phyloP scores from a whole-genome alignment of 495 filamentous ascomycete genomes.

The Penicillium odoratum region DNA sequence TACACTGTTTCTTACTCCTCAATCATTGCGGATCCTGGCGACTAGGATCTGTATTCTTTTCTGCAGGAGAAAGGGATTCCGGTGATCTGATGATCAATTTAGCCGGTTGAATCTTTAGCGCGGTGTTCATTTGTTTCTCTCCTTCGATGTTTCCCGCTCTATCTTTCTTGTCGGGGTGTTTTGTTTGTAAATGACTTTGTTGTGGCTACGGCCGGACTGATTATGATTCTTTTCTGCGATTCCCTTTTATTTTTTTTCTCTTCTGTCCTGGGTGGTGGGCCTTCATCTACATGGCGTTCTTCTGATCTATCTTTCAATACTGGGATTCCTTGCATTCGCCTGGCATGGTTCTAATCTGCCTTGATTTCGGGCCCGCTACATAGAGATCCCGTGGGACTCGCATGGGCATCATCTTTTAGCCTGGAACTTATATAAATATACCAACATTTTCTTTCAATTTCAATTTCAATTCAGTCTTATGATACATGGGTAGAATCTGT shows the following conservation, averaged over 20 bases:
- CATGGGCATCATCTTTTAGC: constrained; percentile 15
- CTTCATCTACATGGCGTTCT: constrained; percentile 20
- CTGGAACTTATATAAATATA: constrained; percentile 12
- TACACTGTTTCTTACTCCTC: constrained; percentile 1
- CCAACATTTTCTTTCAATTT: constrained; percentile 2
- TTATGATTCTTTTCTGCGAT: neutral
- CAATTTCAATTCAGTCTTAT: constrained; percentile 3
- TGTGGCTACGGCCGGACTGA: constrained; percentile 11
- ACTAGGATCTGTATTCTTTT: neutral
- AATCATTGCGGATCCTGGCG: neutral
- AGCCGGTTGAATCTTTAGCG: constrained; percentile 23
- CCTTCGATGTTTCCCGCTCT: neutral
- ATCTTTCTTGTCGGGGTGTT: neutral
- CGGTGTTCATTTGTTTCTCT: constrained; percentile 16
- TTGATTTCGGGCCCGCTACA: constrained; percentile 17
- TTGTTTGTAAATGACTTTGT: constrained; percentile 5
- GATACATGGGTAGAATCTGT: constrained; percentile 3
- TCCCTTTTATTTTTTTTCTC: constrained; percentile 5
- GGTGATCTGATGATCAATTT: constrained; percentile 14
- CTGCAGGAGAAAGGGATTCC: constrained; percentile 1
- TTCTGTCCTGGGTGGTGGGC: constrained; percentile 5
- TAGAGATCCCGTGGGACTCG: constrained; percentile 27
- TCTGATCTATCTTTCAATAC: neutral
- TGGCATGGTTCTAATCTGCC: constrained; percentile 7
- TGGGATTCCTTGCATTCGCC: constrained; percentile 17